Percentiles rank a stretch among this genome's conserved stretches.
These are phyloP conservation scores for Trichomonas vaginalis DNA, from an alignment of 208 protist genomes.

Conservation along the genomic window DNA sequence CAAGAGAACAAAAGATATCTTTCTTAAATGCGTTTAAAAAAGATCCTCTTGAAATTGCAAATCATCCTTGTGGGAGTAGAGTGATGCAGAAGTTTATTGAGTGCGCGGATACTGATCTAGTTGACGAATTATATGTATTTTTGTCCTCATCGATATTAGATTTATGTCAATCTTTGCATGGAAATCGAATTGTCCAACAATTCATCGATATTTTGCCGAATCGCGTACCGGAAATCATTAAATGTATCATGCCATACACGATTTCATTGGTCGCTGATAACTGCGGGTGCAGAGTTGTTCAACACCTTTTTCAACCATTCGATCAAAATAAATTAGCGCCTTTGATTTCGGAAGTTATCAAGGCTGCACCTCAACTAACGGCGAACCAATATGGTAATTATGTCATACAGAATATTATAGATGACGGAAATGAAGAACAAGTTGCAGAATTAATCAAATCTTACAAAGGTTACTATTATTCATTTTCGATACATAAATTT, in stretches of 20 bases:
- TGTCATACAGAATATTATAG: conserved; percentile 91
- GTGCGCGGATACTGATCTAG: neutral
- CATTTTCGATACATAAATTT: conserved; percentile 73
- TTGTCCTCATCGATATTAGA: neutral
- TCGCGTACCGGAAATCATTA: neutral
- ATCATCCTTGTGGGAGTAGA: neutral
- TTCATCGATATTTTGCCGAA: neutral
- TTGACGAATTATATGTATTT: neutral
- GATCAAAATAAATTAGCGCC: neutral
- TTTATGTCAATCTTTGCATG: neutral
- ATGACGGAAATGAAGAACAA: conserved; percentile 59
- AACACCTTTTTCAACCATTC: neutral
- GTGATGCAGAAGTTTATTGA: conserved; percentile 1
- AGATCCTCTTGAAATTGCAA: neutral
- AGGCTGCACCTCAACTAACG: neutral
- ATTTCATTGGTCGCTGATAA: neutral
- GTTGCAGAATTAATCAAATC: conserved; percentile 52
- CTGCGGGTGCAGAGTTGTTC: neutral
- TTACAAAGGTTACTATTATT: conserved; percentile 34
- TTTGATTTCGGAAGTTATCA: neutral
- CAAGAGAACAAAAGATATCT: neutral
- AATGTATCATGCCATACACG: neutral
- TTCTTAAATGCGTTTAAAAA: neutral
- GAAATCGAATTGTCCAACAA: neutral
- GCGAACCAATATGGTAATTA: conserved; percentile 91